Evolutionary conservation across 495 filamentous ascomycete species (phyloP).

Genomic region (Articulospora tetracladia): DNA sequence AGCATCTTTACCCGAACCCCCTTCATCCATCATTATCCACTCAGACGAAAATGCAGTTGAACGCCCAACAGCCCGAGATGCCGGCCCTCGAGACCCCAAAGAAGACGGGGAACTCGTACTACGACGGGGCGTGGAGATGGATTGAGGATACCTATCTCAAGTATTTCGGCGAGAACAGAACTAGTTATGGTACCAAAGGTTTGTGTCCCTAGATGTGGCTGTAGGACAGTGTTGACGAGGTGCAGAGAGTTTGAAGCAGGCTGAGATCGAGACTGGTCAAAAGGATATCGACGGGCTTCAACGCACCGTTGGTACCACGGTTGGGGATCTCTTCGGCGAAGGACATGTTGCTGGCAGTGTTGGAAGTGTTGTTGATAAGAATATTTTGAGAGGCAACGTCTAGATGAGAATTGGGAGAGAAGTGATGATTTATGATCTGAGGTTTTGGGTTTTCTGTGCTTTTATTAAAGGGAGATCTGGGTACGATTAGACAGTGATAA

Average conservation of each 20-base stretch:
- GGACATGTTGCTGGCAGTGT: slow-evolving; percentile 13
- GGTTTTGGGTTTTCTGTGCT: not conserved
- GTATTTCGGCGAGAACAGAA: slow-evolving; percentile 25
- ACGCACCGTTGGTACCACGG: slow-evolving; percentile 12
- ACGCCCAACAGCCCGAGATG: not conserved
- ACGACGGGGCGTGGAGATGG: slow-evolving; percentile 16
- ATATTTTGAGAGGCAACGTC: slow-evolving; percentile 18
- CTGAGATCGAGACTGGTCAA: slow-evolving; percentile 19
- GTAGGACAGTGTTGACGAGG: not conserved
- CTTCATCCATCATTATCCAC: too few relatives aligned
- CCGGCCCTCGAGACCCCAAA: not conserved
- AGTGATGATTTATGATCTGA: not conserved
- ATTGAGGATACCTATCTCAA: slow-evolving; percentile 26
- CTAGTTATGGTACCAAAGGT: slow-evolving; percentile 23
- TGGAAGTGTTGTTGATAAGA: slow-evolving; percentile 18
- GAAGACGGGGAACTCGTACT: slow-evolving; percentile 5
- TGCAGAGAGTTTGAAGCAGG: slow-evolving; percentile 18
- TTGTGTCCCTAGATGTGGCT: not conserved
- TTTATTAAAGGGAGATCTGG: not conserved
- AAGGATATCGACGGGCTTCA: slow-evolving; percentile 25
- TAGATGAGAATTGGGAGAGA: not conserved
- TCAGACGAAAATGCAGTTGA: not conserved
- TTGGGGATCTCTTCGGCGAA: slow-evolving; percentile 13
- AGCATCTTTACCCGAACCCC: too few relatives aligned
- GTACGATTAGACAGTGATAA: too few relatives aligned